Evolutionary conservation across 2,329 filamentous ascomycete species (phyloP).

Genomic region (Epichloe sibirici): DNA sequence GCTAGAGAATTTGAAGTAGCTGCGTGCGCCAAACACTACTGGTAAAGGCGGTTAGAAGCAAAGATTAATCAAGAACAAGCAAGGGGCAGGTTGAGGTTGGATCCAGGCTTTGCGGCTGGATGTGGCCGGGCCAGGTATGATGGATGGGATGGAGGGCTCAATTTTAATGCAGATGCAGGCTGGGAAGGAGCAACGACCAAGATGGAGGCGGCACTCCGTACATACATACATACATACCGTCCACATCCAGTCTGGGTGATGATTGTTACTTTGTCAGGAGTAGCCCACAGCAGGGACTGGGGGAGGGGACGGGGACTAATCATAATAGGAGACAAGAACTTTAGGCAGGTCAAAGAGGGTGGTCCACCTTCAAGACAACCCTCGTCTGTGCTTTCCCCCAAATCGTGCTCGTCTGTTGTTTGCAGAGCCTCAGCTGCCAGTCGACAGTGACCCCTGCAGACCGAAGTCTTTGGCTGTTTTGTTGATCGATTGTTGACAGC

Average conservation of each 20-base stretch:
- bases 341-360: neutral
- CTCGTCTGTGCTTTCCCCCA: neutral
- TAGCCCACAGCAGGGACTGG: neutral
- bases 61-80: neutral
- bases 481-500: too few relatives aligned
- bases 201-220: neutral
- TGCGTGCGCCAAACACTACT: neutral
- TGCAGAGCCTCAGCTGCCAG: conserved; percentile 1
- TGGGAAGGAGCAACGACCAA: neutral
- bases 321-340: neutral
- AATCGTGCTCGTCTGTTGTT: neutral
- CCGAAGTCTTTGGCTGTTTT: neutral
- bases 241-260: neutral
- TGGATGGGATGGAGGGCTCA: conserved; percentile 8
- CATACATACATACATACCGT: neutral
- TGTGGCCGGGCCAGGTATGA: conserved; percentile 5
- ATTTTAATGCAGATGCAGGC: conserved; percentile 7
- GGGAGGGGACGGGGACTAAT: neutral
- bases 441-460: neutral
- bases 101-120: neutral
- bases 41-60: neutral
- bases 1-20: neutral
- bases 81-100: neutral
- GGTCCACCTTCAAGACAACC: conserved; percentile 4
- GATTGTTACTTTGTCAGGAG: neutral